phyloP scores from a whole-genome alignment of 2,329 filamentous ascomycete species.

The Penicillium sp. region DNA sequence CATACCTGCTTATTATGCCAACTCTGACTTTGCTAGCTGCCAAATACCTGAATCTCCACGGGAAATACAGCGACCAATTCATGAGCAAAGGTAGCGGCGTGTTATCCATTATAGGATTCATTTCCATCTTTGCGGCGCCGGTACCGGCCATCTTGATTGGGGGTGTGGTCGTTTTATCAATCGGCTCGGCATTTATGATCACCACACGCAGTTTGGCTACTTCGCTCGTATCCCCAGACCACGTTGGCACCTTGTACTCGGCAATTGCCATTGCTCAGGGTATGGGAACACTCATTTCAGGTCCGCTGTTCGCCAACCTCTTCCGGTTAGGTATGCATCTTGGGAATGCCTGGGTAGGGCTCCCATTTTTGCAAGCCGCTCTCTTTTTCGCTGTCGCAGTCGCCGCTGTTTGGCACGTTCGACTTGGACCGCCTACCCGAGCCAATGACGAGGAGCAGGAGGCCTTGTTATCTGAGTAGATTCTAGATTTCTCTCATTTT shows the following conservation, averaged over 20 bases:
- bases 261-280: slow-evolving; percentile 25
- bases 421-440: slow-evolving; percentile 1
- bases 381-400: slow-evolving; percentile 19
- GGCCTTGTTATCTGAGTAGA: slow-evolving; percentile 8
- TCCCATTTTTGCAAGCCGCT: slow-evolving; percentile 29
- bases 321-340: slow-evolving; percentile 29
- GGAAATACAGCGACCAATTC: slow-evolving; percentile 22
- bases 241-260: slow-evolving; percentile 32
- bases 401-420: slow-evolving; percentile 15
- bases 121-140: slow-evolving; percentile 17
- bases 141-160: slow-evolving; percentile 17
- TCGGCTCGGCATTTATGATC: slow-evolving; percentile 26
- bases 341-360: slow-evolving; percentile 28
- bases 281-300: slow-evolving; percentile 24
- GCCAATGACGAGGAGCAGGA: slow-evolving; percentile 11
- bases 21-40: slow-evolving; percentile 14
- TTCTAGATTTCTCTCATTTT: background rate
- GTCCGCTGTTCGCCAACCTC: slow-evolving; percentile 29
- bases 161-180: slow-evolving; percentile 26
- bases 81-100: slow-evolving; percentile 23
- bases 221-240: slow-evolving; percentile 25
- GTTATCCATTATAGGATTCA: slow-evolving; percentile 24
- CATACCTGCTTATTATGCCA: slow-evolving; percentile 27
- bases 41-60: slow-evolving; percentile 21
- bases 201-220: slow-evolving; percentile 29